phyloP scores from a whole-genome alignment of 345 rosid species.

The Cardamine chenopodiifolia region DNA sequence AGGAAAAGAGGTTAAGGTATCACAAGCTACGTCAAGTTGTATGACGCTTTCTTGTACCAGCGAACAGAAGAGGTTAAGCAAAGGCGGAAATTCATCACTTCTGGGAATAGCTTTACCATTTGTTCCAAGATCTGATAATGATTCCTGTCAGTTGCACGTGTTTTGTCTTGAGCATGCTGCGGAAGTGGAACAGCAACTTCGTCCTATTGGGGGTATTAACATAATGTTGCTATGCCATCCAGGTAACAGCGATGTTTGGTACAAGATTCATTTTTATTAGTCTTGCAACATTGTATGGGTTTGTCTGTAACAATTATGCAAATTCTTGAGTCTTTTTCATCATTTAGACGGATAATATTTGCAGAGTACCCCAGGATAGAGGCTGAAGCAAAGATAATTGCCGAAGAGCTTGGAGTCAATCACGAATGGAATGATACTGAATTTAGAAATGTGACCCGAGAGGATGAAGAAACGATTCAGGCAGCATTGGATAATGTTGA shows the following conservation, averaged over 20 bases:
- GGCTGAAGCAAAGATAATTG: conserved; percentile 73
- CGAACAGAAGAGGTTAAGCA: conserved; percentile 47
- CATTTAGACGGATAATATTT: conserved; percentile 4
- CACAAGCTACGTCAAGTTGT: conserved; percentile 44
- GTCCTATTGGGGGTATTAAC: conserved; percentile 75
- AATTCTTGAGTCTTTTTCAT: conserved; percentile 13
- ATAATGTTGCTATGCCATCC: conserved; percentile 89
- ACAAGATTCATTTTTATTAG: conserved; percentile 8
- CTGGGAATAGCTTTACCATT: conserved; percentile 44
- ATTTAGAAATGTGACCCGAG: conserved; percentile 64
- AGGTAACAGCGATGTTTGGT: conserved; percentile 46
- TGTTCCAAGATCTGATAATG: conserved; percentile 62
- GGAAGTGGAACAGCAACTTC: conserved; percentile 83
- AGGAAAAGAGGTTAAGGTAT: conserved; percentile 28
- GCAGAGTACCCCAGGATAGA: conserved; percentile 92
- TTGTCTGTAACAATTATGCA: conserved; percentile 11
- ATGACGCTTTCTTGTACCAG: conserved; percentile 37
- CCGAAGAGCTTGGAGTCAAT: conserved; percentile 73
- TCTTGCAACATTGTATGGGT: neutral
- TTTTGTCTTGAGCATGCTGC: conserved; percentile 98
- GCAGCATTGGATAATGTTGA: conserved; percentile 77
- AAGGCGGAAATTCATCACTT: conserved; percentile 34
- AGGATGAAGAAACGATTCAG: conserved; percentile 71
- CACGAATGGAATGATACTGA: conserved; percentile 59
- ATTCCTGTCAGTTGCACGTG: conserved; percentile 80